A percentile compares a stretch with the other conserved stretches of the same genome.
Evolutionary conservation across 768 basidiomycete species (phyloP).

Genomic region (Tricholoma flavovirens): DNA sequence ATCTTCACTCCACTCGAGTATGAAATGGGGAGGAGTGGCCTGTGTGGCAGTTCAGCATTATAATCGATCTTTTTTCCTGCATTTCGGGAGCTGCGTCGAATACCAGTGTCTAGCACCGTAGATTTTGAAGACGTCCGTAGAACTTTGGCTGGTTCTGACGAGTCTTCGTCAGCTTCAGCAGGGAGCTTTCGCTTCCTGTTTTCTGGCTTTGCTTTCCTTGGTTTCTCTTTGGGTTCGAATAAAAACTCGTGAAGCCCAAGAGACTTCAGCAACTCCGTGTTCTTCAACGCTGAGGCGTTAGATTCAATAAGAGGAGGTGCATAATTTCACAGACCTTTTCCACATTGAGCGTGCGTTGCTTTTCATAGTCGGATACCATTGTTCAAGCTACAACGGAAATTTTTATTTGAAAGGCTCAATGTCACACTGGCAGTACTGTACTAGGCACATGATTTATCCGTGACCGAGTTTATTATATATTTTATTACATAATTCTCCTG

Average conservation of each 20-base stretch:
- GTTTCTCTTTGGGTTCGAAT: conserved; percentile 43
- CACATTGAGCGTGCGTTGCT: conserved; percentile 28
- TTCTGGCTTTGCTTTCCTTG: conserved; percentile 20
- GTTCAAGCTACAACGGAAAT: neutral
- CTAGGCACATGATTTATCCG: conserved; percentile 17
- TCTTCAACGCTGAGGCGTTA: conserved; percentile 21
- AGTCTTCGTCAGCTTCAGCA: conserved; percentile 17
- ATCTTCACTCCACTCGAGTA: conserved; percentile 32
- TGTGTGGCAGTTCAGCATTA: conserved; percentile 34
- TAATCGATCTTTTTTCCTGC: conserved; percentile 55
- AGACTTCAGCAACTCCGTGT: conserved; percentile 34
- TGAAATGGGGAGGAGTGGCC: conserved; percentile 31
- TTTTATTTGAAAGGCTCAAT: neutral
- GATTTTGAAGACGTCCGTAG: conserved; percentile 24
- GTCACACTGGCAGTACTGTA: neutral
- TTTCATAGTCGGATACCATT: conserved; percentile 31
- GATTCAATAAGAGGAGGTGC: neutral
- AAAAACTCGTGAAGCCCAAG: conserved; percentile 44
- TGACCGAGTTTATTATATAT: conserved; percentile 14
- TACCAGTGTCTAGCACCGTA: conserved; percentile 17
- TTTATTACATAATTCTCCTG: neutral
- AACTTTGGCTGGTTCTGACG: conserved; percentile 21
- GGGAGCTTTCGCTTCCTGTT: conserved; percentile 38
- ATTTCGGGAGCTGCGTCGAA: conserved; percentile 66
- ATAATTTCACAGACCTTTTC: conserved; percentile 17